Conservation (phyloP, 2,329 filamentous ascomycete genomes). For the Podosphaera aphanis region DNA sequence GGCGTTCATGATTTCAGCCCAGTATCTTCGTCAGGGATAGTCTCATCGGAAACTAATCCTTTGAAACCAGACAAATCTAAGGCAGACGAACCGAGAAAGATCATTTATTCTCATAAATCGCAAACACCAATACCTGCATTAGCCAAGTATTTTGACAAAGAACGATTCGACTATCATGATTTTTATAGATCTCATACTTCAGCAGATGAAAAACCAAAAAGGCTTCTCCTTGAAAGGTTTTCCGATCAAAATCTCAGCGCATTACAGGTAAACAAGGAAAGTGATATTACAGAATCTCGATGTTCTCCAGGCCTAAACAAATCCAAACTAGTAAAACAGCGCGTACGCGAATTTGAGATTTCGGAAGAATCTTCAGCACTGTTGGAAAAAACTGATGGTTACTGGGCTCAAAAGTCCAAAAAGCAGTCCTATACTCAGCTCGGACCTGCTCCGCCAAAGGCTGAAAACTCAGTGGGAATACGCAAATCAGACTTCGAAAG, state of each 20-base stretch:
- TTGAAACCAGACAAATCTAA: not conserved
- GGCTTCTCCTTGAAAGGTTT: not conserved
- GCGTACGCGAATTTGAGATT: conserved; percentile 9
- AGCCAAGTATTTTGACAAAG: not conserved
- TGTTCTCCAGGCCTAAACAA: not conserved
- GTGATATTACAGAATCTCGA: not conserved
- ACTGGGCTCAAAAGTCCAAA: conserved; percentile 6
- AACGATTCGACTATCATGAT: conserved; percentile 5
- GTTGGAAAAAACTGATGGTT: conserved; percentile 1
- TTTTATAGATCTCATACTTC: conserved; percentile 5
- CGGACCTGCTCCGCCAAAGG: conserved; percentile 7
- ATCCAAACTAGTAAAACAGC: conserved; percentile 9
- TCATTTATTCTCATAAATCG: not conserved
- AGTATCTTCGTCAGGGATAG: not conserved
- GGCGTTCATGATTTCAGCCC: not conserved
- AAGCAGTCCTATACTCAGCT: conserved; percentile 13
- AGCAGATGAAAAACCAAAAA: not conserved
- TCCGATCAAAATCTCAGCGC: not conserved
- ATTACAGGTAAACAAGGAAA: conserved; percentile 3
- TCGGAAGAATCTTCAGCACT: conserved; percentile 4
- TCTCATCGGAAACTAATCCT: not conserved
- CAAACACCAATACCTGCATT: not conserved
- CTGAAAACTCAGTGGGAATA: conserved; percentile 9
- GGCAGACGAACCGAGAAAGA: not conserved
- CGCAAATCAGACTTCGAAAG: conserved; percentile 10